Base-by-base conservation (phyloP, 108 stramenopile species). In the Asterionellopsis glacialis region DNA sequence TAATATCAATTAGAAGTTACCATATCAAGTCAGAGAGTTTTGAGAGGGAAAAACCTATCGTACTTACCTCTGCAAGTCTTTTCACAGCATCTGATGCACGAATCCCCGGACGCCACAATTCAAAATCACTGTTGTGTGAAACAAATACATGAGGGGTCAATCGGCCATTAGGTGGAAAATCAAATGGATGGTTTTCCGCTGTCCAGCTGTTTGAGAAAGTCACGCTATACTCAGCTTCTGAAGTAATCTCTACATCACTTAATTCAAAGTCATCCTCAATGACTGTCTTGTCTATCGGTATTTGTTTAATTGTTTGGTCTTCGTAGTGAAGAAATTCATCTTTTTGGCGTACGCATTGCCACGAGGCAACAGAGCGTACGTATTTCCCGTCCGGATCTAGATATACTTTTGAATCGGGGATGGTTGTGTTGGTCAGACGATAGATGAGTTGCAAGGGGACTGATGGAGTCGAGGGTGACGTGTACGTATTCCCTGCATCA, bases 171-270 rank as follows among this genome's bases (percentile, higher is more conserved):
- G 33, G 23, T 38, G 79, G 79, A 63, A 72, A 80, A 40, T 75
- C 65, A 6, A 51, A 42, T 1, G 79, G 79, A 41, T 80, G 79
- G 19, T 70, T 50, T 55, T 65, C 48, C 16, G 45, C 26, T 39
- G 43, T 72, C 79, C 79, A 80, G 39, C 66, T 68, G 28, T 62
- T 62, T 5, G 70, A 70, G 65, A 80, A 74, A 58, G 74, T 75
- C 33, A 33, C 33, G 33, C 33, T 33, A 33, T 33, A 33, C 33
- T 33, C 33, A 33, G 33, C 33, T 33, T 33, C 33, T 33, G 33
- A 2, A 33, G 33, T 33, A 2, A 33, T 7, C 7, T 33, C 33
- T 5, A 33, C 7, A 7, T 33, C 33, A 33, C 33, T 33, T 5
- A 33, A 5, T 33, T 33, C 33, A 33, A 33, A 33, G 7, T 33